phyloP scores from a whole-genome alignment of 208 protist genomes.

The Leishmania arabica region DNA sequence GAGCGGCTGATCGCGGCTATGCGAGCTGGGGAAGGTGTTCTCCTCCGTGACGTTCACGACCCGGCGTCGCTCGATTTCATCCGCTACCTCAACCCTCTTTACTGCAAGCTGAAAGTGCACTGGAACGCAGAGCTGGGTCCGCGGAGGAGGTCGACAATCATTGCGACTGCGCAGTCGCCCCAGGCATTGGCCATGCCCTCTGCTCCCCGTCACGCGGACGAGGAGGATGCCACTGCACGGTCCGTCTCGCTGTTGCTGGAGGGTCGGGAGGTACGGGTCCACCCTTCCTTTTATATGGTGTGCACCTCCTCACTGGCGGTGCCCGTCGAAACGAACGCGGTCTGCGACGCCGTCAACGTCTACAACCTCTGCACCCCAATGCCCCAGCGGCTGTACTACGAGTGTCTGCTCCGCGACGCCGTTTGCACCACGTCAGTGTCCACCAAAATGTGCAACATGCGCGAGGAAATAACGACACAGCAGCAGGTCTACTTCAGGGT shows the following conservation, averaged over 20 bases:
- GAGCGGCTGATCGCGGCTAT: constrained; percentile 55
- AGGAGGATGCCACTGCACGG: neutral
- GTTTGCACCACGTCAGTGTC: constrained; percentile 23
- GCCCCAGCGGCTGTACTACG: constrained; percentile 7
- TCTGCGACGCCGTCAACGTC: constrained; percentile 30
- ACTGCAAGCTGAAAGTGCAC: constrained; percentile 26
- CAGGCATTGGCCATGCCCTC: neutral
- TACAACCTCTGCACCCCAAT: constrained; percentile 31
- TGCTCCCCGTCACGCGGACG: neutral
- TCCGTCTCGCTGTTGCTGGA: constrained; percentile 28
- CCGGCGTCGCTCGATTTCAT: constrained; percentile 30
- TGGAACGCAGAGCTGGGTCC: neutral
- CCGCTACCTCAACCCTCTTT: constrained; percentile 27
- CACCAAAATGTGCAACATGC: constrained; percentile 29
- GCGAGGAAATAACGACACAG: constrained; percentile 37
- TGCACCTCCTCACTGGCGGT: constrained; percentile 45
- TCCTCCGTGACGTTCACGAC: constrained; percentile 67
- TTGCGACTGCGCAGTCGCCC: neutral
- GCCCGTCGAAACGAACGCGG: constrained; percentile 9
- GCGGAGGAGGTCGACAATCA: neutral
- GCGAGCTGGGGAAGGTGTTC: constrained; percentile 57
- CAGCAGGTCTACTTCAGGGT: constrained; percentile 40
- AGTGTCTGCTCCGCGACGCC: constrained; percentile 19
- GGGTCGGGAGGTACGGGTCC: constrained; percentile 49
- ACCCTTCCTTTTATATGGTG: constrained; percentile 61